Conservation (phyloP, 345 rosid species). For the Hibiscus tridactylites region DNA sequence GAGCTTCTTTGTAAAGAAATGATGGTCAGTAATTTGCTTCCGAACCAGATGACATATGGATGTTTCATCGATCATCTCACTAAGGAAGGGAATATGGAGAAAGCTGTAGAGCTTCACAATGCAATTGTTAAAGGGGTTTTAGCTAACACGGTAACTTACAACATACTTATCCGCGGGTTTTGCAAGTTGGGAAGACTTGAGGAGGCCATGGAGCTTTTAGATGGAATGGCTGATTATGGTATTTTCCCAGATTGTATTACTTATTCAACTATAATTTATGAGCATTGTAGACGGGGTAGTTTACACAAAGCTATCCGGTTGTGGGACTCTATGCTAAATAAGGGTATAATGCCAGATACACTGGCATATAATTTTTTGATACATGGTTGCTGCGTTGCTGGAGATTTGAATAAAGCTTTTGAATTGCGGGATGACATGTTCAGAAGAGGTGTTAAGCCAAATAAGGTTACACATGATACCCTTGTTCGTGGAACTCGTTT, state of each 20-base stretch:
- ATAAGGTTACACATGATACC: not conserved
- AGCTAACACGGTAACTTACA: constrained; percentile 62
- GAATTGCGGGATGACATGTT: constrained; percentile 3
- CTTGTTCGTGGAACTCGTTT: not conserved
- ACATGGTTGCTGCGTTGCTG: constrained; percentile 23
- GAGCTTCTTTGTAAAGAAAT: constrained; percentile 53
- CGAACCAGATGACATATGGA: constrained; percentile 76
- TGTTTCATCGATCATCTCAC: constrained; percentile 72
- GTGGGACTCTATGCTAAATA: constrained; percentile 64
- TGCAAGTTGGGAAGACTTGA: constrained; percentile 60
- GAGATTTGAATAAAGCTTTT: constrained; percentile 1
- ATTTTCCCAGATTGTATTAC: constrained; percentile 77
- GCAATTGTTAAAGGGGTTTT: constrained; percentile 53
- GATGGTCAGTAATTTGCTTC: constrained; percentile 33
- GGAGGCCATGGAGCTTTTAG: constrained; percentile 52
- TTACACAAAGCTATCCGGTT: constrained; percentile 50
- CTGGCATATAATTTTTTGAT: constrained; percentile 64
- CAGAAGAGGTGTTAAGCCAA: not conserved
- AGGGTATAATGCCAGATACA: constrained; percentile 62
- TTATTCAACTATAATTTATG: constrained; percentile 68
- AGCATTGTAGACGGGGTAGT: constrained; percentile 48
- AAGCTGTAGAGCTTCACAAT: constrained; percentile 61
- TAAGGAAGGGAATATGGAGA: constrained; percentile 54
- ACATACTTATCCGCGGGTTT: constrained; percentile 71
- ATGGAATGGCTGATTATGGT: constrained; percentile 46